Conservation (phyloP, 495 filamentous ascomycete species). For the Aspergillus hancockii region DNA sequence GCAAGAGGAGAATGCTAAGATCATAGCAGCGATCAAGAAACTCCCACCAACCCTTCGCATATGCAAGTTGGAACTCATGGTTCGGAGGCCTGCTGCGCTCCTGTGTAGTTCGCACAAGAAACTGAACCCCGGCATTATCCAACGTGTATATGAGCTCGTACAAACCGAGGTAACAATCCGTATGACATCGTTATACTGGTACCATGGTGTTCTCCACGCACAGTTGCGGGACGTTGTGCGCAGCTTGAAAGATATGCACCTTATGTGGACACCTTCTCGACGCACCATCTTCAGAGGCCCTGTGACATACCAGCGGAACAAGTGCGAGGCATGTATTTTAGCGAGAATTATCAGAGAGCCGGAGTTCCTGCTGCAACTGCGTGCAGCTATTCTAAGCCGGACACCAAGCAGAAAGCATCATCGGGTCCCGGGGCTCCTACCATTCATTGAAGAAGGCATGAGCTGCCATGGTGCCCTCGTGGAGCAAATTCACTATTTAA, state of each 20-base stretch:
- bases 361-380: constrained; percentile 26
- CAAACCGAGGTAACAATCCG: constrained; percentile 32
- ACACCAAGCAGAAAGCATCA: constrained; percentile 25
- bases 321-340: constrained; percentile 45
- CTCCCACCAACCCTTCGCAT: constrained; percentile 19
- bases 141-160: constrained; percentile 24
- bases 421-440: constrained; percentile 24
- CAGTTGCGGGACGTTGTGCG: constrained; percentile 17
- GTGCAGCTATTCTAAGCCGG: constrained; percentile 32
- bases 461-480: neutral
- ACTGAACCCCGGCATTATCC: constrained; percentile 27
- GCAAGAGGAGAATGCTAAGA: neutral
- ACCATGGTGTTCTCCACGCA: constrained; percentile 15
- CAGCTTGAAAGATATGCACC: constrained; percentile 19
- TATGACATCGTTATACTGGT: constrained; percentile 26
- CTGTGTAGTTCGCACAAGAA: constrained; percentile 26
- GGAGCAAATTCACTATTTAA: neutral
- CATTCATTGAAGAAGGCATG: constrained; percentile 26
- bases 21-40: constrained; percentile 13
- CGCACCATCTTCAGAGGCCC: neutral
- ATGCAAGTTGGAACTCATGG: neutral
- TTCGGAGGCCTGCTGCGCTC: constrained; percentile 1
- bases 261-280: neutral
- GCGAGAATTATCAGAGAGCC: constrained; percentile 31
- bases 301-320: constrained; percentile 30